Percentiles rank a stretch among this genome's conserved stretches.
Evolutionary conservation across 2,329 filamentous ascomycete genomes (phyloP).

Genomic region (Penicillium sp.): DNA sequence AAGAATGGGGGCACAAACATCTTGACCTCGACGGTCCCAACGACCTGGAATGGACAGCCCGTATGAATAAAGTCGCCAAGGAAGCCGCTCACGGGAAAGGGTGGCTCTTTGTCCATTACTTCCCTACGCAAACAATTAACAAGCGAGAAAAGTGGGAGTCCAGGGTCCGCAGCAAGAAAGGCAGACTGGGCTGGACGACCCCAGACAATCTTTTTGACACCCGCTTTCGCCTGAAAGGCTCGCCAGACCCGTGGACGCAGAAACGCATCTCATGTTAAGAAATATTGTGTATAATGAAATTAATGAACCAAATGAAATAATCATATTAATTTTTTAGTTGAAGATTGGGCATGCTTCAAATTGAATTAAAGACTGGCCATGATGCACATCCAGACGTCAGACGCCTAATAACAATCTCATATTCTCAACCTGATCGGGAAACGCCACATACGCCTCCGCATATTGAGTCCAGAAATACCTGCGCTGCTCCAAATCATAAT

Average conservation of each 20-base stretch:
- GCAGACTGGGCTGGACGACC: conserved; percentile 33
- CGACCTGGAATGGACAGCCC: conserved; percentile 32
- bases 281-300: conserved; percentile 11
- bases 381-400: not conserved
- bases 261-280: conserved; percentile 26
- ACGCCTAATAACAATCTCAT: conserved; percentile 24
- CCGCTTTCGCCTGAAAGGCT: conserved; percentile 32
- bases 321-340: not conserved
- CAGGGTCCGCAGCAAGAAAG: conserved; percentile 32
- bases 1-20: conserved; percentile 34
- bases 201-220: conserved; percentile 32
- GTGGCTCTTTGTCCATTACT: conserved; percentile 32
- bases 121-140: conserved; percentile 29
- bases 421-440: conserved; percentile 26
- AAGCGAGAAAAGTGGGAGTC: conserved; percentile 32
- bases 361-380: not conserved
- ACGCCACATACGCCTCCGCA: conserved; percentile 22
- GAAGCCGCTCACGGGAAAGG: conserved; percentile 29
- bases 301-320: conserved; percentile 13
- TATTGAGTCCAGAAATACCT: conserved; percentile 25
- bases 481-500: conserved; percentile 22
- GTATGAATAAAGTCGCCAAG: conserved; percentile 30
- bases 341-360: not conserved
- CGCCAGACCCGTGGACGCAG: conserved; percentile 34
- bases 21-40: conserved; percentile 33